Percentiles rank a stretch among this genome's conserved stretches.
These are phyloP conservation scores for Russula abietina DNA, from an alignment of 768 basidiomycete species.

Conservation along the genomic window DNA sequence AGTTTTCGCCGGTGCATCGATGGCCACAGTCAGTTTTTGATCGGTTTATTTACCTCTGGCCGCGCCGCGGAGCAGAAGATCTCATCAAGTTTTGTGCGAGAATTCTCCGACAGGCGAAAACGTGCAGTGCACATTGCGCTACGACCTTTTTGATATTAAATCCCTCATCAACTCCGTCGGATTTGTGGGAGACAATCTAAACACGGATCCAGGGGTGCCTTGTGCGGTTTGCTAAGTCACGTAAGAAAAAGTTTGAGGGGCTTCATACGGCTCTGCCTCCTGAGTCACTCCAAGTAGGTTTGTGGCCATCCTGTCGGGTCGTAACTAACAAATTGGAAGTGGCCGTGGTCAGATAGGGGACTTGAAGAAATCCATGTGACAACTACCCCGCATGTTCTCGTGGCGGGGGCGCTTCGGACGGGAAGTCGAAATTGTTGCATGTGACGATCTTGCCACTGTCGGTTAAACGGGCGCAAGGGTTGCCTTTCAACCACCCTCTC, in stretches of 20 bases:
- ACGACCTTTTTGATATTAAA: slow-evolving; percentile 4
- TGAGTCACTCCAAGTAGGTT: neutral
- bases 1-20: neutral
- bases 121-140: neutral
- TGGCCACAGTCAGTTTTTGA: slow-evolving; percentile 1
- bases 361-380: slow-evolving; percentile 15
- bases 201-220: slow-evolving; percentile 8
- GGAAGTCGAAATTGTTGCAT: slow-evolving; percentile 7
- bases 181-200: neutral
- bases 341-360: slow-evolving; percentile 7
- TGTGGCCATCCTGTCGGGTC: slow-evolving; percentile 7
- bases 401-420: slow-evolving; percentile 10
- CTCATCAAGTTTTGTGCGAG: slow-evolving; percentile 3
- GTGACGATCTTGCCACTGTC: slow-evolving; percentile 17
- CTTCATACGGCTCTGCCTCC: neutral
- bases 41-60: neutral
- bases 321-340: slow-evolving; percentile 8
- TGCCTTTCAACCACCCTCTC: slow-evolving; percentile 1
- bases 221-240: slow-evolving; percentile 14
- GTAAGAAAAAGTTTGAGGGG: slow-evolving; percentile 14
- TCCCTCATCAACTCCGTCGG: neutral
- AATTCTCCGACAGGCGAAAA: slow-evolving; percentile 10
- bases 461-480: slow-evolving; percentile 16
- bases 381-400: slow-evolving; percentile 19
- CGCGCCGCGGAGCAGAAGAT: slow-evolving; percentile 13